Conservation (phyloP, 2,329 filamentous ascomycete species). For the Aspergillus caelatus region DNA sequence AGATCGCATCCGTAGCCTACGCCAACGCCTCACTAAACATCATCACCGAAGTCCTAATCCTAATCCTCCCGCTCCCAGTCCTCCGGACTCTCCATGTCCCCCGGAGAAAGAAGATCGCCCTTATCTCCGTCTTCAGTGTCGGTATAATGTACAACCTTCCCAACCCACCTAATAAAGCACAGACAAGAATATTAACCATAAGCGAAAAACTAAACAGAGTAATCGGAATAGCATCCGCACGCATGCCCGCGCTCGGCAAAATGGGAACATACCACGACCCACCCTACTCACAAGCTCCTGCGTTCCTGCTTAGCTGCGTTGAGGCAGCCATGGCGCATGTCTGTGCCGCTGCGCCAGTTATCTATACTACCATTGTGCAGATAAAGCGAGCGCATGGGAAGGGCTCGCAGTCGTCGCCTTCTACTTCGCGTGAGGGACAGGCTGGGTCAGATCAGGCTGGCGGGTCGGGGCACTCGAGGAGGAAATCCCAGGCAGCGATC, state of each 20-base stretch:
- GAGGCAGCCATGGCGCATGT: constrained; percentile 5
- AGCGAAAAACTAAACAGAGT: background rate
- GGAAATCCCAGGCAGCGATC: background rate
- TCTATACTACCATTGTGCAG: background rate
- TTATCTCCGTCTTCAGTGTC: background rate
- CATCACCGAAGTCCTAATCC: background rate
- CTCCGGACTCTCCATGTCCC: background rate
- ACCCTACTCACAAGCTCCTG: background rate
- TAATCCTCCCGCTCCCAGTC: background rate
- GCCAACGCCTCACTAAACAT: constrained; percentile 2
- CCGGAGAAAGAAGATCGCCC: background rate
- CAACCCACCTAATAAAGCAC: background rate
- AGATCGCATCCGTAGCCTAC: background rate
- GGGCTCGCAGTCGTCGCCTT: background rate
- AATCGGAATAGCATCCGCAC: constrained; percentile 2
- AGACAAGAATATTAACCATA: background rate
- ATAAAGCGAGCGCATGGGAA: background rate
- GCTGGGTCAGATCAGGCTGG: background rate
- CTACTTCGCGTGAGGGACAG: background rate
- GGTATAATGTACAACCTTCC: background rate
- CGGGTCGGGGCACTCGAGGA: background rate
- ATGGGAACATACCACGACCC: constrained; percentile 4
- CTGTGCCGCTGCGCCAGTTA: background rate
- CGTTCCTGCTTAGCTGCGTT: constrained; percentile 1
- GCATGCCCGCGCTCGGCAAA: background rate